Evolutionary conservation across 2,329 filamentous ascomycete species (phyloP).

Genomic region (Polytolypa hystricis): DNA sequence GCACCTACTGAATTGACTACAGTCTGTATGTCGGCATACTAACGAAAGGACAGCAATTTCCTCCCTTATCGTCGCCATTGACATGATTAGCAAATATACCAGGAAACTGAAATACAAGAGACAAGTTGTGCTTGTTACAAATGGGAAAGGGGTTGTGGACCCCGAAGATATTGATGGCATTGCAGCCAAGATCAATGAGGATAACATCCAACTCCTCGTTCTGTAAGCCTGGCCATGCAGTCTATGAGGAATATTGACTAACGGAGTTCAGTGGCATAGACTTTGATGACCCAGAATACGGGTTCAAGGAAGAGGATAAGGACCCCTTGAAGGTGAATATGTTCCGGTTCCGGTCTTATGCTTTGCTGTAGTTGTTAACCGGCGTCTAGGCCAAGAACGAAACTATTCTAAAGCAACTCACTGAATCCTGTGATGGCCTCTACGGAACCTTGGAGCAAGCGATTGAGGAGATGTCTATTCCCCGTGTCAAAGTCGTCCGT

Average conservation of each 20-base stretch:
- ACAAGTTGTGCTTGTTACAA: slow-evolving; percentile 74
- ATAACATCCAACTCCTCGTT: slow-evolving; percentile 65
- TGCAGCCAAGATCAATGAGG: slow-evolving; percentile 59
- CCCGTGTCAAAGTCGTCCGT: slow-evolving; percentile 62
- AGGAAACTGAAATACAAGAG: slow-evolving; percentile 73
- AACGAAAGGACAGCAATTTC: slow-evolving; percentile 49
- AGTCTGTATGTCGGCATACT: slow-evolving; percentile 4
- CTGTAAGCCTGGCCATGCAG: slow-evolving; percentile 45
- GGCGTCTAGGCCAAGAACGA: slow-evolving; percentile 64
- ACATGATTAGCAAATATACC: slow-evolving; percentile 72
- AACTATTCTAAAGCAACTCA: slow-evolving; percentile 50
- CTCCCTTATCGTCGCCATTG: slow-evolving; percentile 71
- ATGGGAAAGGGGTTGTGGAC: slow-evolving; percentile 64
- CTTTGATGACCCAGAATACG: slow-evolving; percentile 83
- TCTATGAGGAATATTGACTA: slow-evolving; percentile 14
- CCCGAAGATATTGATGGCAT: slow-evolving; percentile 61
- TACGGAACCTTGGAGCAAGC: slow-evolving; percentile 83
- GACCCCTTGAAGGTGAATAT: slow-evolving; percentile 50
- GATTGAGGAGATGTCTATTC: slow-evolving; percentile 65
- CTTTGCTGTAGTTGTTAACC: not conserved
- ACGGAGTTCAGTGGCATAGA: slow-evolving; percentile 59
- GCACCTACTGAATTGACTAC: not conserved
- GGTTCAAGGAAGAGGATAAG: slow-evolving; percentile 87
- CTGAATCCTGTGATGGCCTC: slow-evolving; percentile 56
- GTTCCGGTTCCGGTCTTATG: not conserved